phyloP scores from a whole-genome alignment of 129 eudicot genomes.

The Flaveria bidentis region DNA sequence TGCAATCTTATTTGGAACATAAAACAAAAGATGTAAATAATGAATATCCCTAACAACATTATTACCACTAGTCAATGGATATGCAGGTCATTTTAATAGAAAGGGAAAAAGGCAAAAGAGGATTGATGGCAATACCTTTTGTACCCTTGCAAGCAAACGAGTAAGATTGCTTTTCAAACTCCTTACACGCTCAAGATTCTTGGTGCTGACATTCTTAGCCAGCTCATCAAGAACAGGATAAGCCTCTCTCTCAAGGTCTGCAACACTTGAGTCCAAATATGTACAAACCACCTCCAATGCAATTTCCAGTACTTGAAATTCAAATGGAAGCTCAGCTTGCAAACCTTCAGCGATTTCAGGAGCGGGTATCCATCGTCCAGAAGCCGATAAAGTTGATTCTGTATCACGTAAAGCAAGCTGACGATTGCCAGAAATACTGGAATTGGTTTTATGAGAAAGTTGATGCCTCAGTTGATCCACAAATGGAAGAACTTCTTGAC shows the following conservation, averaged over 20 bases:
- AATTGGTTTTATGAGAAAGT: slow-evolving; percentile 50
- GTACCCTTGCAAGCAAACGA: slow-evolving; percentile 96
- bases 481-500: slow-evolving; percentile 94
- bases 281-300: slow-evolving; percentile 91
- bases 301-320: slow-evolving; percentile 92
- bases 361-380: slow-evolving; percentile 63
- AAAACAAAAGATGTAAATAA: background rate
- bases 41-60: no score
- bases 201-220: slow-evolving; percentile 90
- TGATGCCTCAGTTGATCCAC: slow-evolving; percentile 94
- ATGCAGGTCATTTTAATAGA: background rate
- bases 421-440: slow-evolving; percentile 36
- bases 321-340: slow-evolving; percentile 95
- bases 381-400: slow-evolving; percentile 54
- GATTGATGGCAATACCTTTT: slow-evolving; percentile 62
- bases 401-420: slow-evolving; percentile 48
- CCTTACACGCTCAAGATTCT: slow-evolving; percentile 94
- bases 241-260: slow-evolving; percentile 87
- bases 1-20: background rate
- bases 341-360: slow-evolving; percentile 68
- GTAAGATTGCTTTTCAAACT: slow-evolving; percentile 95
- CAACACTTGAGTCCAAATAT: slow-evolving; percentile 77
- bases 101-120: background rate
- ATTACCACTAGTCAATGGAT: no score
- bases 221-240: slow-evolving; percentile 95